Evolutionary conservation across 2,329 filamentous ascomycete genomes (phyloP), one percentile per base, ranked within the genome.

Genomic region (Didymella keratinophila): DNA sequence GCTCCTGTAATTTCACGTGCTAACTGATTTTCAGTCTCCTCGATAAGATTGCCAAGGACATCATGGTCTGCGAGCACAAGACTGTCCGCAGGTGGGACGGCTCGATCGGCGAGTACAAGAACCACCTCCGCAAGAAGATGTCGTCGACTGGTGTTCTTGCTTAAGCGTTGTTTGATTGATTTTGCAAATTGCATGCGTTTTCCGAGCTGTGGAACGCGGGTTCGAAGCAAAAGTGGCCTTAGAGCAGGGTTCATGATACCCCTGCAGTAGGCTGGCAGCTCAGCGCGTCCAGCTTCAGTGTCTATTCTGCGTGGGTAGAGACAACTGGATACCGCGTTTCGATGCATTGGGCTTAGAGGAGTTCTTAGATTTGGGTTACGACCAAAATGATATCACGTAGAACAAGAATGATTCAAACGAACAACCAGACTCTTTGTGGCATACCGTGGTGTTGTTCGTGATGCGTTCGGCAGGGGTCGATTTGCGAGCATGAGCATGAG

Each of bases 1-100:
- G 3, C 23, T 25, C 23, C 23, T 25, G 23, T 25, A 25, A 25
- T 25, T 7, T 4, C 23, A 7, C 23, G 23, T 25, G 7, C 23
- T 25, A 25, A 25, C 7, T 25, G 23, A 4, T 25, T 25, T 7
- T 36, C 70, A 96, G 94, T 84, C 84, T 99, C 74, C 88, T 99
- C 67, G 95, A 99, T 87, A 97, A 97, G 86, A 98, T 99, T 78
- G 95, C 95, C 71, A 99, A 99, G 86, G 92, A 99, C 80, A 99
- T 99, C 80, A 88, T 99, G 82, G 95, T 99, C 56, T 99, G 96
- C 81, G 95, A 99, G 83, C 93, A 99, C 88, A 93, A 93, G 86
- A 93, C 93, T 14, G 93, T 98, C 71, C 88, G 86, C 71, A 82
- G 87, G 72, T 99, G 95, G 95, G 89, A 94, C 64, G 94, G 94